Conservation (phyloP, 2,329 filamentous ascomycete genomes). For the Akanthomyces lecanii region DNA sequence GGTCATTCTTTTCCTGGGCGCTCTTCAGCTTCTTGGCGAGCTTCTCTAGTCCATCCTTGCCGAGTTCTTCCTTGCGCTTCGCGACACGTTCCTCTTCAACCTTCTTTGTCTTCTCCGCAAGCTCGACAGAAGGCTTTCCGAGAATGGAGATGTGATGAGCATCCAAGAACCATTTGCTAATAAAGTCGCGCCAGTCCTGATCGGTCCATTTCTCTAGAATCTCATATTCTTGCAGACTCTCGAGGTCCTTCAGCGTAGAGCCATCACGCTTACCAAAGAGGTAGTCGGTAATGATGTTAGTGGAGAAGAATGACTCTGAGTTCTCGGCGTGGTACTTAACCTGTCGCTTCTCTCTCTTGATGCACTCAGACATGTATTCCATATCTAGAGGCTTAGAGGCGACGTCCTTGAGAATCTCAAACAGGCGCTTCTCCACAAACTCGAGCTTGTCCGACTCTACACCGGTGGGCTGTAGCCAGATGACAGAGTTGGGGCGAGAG, state of each 20-base stretch:
- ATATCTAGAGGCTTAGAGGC: constrained; percentile 79
- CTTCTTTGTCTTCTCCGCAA: constrained; percentile 75
- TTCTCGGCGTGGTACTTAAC: constrained; percentile 80
- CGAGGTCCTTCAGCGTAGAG: constrained; percentile 62
- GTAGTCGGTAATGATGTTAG: constrained; percentile 85
- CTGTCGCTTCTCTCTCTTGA: constrained; percentile 74
- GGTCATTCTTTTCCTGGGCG: constrained; percentile 85
- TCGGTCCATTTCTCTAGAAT: constrained; percentile 75
- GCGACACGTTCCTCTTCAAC: constrained; percentile 77
- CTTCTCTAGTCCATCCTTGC: constrained; percentile 72
- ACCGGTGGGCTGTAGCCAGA: constrained; percentile 80
- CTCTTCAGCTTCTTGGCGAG: constrained; percentile 72
- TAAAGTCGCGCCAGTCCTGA: constrained; percentile 74
- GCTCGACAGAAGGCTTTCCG: constrained; percentile 74
- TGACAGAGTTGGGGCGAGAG: constrained; percentile 72
- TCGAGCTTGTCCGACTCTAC: constrained; percentile 83
- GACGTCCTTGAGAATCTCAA: constrained; percentile 77
- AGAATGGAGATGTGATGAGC: constrained; percentile 84
- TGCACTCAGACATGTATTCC: constrained; percentile 83
- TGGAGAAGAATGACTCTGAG: constrained; percentile 75
- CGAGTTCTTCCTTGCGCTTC: constrained; percentile 73
- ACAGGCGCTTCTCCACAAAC: constrained; percentile 79
- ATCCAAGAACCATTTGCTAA: constrained; percentile 80
- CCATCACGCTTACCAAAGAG: constrained; percentile 85
- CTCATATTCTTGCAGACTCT: constrained; percentile 57